phyloP scores from a whole-genome alignment of 345 rosid genomes.

The Acer negundo region DNA sequence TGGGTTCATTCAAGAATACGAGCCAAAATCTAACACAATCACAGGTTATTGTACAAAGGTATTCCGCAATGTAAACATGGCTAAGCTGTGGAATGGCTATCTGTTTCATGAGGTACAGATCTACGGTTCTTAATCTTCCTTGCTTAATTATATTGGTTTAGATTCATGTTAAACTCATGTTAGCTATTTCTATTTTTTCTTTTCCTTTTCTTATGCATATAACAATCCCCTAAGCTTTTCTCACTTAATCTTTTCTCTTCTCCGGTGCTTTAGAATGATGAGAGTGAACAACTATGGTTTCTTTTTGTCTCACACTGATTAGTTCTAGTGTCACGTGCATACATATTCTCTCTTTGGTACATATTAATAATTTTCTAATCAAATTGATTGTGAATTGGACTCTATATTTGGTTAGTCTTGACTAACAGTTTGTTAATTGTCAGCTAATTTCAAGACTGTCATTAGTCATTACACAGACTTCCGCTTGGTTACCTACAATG shows the following conservation, averaged over 20 bases:
- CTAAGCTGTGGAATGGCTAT: slow-evolving; percentile 60
- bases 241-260: background rate
- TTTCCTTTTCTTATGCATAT: slow-evolving; percentile 6
- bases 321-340: background rate
- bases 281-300: background rate
- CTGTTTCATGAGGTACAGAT: slow-evolving; percentile 68
- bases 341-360: background rate
- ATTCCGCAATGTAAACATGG: slow-evolving; percentile 63
- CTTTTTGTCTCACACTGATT: background rate
- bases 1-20: no score
- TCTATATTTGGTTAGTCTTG: background rate
- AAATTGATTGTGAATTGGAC: background rate
- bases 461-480: background rate
- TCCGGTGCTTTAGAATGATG: background rate
- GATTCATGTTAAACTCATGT: background rate
- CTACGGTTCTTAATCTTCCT: background rate
- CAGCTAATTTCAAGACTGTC: no score
- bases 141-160: background rate
- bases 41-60: slow-evolving; percentile 61
- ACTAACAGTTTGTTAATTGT: background rate
- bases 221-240: background rate
- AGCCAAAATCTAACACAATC: background rate
- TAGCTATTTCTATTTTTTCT: slow-evolving; percentile 4
- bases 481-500: background rate
- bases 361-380: background rate